These are phyloP conservation scores for Centella asiatica DNA, from an alignment of 129 eudicot genomes.

Conservation along the genomic window DNA sequence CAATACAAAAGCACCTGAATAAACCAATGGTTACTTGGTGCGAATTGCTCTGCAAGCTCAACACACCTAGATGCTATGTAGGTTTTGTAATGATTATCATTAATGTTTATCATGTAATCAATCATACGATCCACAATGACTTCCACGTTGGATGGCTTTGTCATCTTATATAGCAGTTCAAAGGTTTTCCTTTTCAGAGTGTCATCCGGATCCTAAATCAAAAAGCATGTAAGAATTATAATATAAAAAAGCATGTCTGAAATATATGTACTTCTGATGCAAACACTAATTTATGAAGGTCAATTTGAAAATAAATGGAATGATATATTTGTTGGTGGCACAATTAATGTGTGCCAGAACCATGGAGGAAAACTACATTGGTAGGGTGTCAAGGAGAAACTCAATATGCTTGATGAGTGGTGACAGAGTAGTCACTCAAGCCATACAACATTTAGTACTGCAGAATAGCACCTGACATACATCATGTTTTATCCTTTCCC, in stretches of 20 bases:
- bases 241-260: slow-evolving; percentile 6
- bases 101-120: slow-evolving; percentile 93
- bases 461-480: too few species aligned
- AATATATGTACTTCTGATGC: background rate
- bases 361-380: background rate
- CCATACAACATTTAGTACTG: too few species aligned
- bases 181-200: slow-evolving; percentile 96
- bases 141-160: slow-evolving; percentile 95
- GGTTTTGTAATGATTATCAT: slow-evolving; percentile 90
- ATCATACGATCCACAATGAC: slow-evolving; percentile 99
- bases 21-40: slow-evolving; percentile 98
- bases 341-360: background rate
- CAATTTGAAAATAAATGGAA: background rate
- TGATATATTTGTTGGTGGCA: too few species aligned
- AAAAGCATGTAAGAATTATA: slow-evolving; percentile 5
- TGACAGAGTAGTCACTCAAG: too few species aligned
- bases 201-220: slow-evolving; percentile 94
- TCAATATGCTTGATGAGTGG: too few species aligned
- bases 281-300: background rate
- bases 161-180: slow-evolving; percentile 91
- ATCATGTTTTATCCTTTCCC: too few species aligned
- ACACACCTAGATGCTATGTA: slow-evolving; percentile 98
- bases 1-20: slow-evolving; percentile 54
- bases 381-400: too few species aligned
- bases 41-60: slow-evolving; percentile 98